phyloP scores from a whole-genome alignment of 176 grass and related monocot genomes.

The Phoenix dactylifera region DNA sequence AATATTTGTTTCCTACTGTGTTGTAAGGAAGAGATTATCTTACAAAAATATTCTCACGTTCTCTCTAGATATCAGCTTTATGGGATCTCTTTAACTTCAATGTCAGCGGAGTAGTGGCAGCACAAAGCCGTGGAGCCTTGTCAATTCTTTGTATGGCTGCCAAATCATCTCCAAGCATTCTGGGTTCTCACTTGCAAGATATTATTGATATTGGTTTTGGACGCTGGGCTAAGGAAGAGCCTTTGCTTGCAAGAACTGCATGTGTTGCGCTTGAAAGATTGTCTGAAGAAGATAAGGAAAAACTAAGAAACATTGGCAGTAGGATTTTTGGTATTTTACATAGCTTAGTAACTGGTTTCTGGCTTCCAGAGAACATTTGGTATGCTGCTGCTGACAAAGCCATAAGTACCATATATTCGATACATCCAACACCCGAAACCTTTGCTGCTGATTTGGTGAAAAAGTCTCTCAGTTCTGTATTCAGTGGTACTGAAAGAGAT shows the following conservation, averaged over 20 bases:
- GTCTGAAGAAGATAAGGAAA: conserved; percentile 82
- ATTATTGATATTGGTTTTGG: conserved; percentile 98
- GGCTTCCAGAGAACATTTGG: conserved; percentile 83
- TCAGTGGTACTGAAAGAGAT: conserved; percentile 25
- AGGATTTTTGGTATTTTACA: conserved; percentile 64
- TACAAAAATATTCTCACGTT: background rate
- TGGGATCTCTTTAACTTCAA: conserved; percentile 94
- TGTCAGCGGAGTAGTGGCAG: conserved; percentile 49
- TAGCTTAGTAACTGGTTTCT: conserved; percentile 55
- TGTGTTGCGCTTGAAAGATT: conserved; percentile 79
- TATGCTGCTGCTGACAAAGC: conserved; percentile 80
- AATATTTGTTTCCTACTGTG: too few species aligned
- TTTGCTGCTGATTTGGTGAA: conserved; percentile 74
- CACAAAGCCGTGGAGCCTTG: conserved; percentile 75
- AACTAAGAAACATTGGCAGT: conserved; percentile 40
- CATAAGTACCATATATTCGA: conserved; percentile 59
- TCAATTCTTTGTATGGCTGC: conserved; percentile 94
- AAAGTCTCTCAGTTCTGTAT: conserved; percentile 60
- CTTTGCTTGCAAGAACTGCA: conserved; percentile 84
- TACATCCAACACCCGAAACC: conserved; percentile 69
- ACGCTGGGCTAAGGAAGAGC: conserved; percentile 86
- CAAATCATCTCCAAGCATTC: conserved; percentile 65
- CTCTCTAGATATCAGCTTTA: conserved; percentile 56
- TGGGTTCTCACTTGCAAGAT: conserved; percentile 73
- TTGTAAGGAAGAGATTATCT: too few species aligned